These are phyloP conservation scores for Plasmodium billcollinsi DNA, from an alignment of 169 alveolate species.

Conservation along the genomic window DNA sequence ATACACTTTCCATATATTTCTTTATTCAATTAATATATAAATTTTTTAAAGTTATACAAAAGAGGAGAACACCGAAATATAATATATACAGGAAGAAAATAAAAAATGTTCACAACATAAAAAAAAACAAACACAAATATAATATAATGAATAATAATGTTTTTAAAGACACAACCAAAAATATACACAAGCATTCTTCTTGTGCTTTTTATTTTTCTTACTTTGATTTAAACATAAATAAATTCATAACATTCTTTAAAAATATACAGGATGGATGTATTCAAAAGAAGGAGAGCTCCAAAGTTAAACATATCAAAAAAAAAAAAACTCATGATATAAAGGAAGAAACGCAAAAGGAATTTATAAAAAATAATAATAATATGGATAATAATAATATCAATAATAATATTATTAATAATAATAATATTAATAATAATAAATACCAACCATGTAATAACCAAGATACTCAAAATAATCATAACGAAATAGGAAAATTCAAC, in stretches of 20 bases:
- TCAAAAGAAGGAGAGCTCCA: too few relatives aligned
- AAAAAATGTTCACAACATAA: neutral
- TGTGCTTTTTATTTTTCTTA: too few relatives aligned
- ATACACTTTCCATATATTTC: neutral
- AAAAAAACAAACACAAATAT: neutral
- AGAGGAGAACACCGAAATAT: neutral
- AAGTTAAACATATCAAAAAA: too few relatives aligned
- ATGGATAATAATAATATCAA: neutral
- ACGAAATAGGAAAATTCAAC: slow-evolving; percentile 26
- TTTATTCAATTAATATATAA: slow-evolving; percentile 32
- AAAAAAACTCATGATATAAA: too few relatives aligned
- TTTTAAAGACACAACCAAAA: slow-evolving; percentile 4
- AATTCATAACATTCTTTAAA: too few relatives aligned
- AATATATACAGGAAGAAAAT: neutral
- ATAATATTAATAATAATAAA: neutral
- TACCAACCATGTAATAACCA: too few relatives aligned
- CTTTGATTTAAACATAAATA: too few relatives aligned
- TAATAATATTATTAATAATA: neutral
- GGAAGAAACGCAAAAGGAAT: neutral
- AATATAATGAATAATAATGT: slow-evolving; percentile 4
- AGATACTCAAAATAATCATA: neutral
- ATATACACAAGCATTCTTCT: neutral
- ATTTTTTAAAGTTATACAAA: slow-evolving; percentile 16
- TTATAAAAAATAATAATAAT: neutral
- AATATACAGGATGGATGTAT: too few relatives aligned